phyloP scores from a whole-genome alignment of 2,329 filamentous ascomycete genomes.

The Decorospora gaudefroyi region DNA sequence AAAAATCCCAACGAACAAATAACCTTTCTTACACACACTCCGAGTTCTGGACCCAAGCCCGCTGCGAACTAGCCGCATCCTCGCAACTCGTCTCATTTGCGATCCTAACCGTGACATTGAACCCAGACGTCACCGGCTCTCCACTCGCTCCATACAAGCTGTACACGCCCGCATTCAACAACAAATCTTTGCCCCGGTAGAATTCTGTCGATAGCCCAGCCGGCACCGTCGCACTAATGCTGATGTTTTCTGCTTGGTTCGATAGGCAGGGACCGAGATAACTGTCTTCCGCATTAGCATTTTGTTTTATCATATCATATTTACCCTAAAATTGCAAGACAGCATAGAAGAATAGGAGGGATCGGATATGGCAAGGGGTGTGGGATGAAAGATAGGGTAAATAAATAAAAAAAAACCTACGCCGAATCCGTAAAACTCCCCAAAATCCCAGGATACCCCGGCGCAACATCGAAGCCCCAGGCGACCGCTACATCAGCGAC shows the following conservation, averaged over 20 bases:
- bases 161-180: slow-evolving; percentile 29
- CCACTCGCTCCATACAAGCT: slow-evolving; percentile 35
- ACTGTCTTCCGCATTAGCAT: too few relatives aligned
- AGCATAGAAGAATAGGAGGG: too few relatives aligned
- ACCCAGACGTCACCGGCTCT: slow-evolving; percentile 15
- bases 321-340: too few relatives aligned
- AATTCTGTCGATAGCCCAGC: slow-evolving; percentile 5
- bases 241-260: slow-evolving; percentile 33
- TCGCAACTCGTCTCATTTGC: slow-evolving; percentile 23
- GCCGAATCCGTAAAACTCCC: slow-evolving; percentile 39
- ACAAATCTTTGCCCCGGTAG: slow-evolving; percentile 20
- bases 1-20: too few relatives aligned
- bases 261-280: slow-evolving; percentile 43
- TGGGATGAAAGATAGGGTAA: too few relatives aligned
- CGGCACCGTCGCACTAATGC: slow-evolving; percentile 24
- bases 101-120: slow-evolving; percentile 29
- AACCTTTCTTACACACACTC: too few relatives aligned
- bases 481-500: slow-evolving; percentile 54
- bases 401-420: too few relatives aligned
- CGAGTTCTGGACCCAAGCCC: slow-evolving; percentile 16
- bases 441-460: slow-evolving; percentile 34
- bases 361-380: too few relatives aligned
- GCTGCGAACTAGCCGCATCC: slow-evolving; percentile 14
- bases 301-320: too few relatives aligned
- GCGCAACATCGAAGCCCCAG: slow-evolving; percentile 45